These are phyloP conservation scores for Sclerotinia spermophila DNA, from an alignment of 2,329 filamentous ascomycete genomes.

Conservation along the genomic window DNA sequence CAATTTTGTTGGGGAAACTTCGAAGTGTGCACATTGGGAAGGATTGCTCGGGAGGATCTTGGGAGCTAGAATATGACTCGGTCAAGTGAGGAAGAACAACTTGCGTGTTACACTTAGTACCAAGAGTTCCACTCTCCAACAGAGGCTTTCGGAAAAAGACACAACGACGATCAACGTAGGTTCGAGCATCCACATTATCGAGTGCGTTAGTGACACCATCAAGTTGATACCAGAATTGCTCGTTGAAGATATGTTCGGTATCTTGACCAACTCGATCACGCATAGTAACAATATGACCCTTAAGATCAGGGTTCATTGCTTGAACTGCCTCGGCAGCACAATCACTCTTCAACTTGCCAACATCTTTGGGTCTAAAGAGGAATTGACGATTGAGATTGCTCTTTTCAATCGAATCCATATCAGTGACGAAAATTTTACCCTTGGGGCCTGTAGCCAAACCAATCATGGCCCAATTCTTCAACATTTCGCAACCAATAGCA, in stretches of 20 bases:
- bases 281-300: slow-evolving; percentile 78
- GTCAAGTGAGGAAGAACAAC: slow-evolving; percentile 88
- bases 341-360: slow-evolving; percentile 95
- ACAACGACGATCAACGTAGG: slow-evolving; percentile 92
- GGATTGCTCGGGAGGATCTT: slow-evolving; percentile 96
- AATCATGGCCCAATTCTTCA: slow-evolving; percentile 99
- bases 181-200: slow-evolving; percentile 95
- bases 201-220: slow-evolving; percentile 95
- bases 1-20: slow-evolving; percentile 97
- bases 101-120: slow-evolving; percentile 97
- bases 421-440: slow-evolving; percentile 87
- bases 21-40: slow-evolving; percentile 98
- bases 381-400: slow-evolving; percentile 98
- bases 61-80: slow-evolving; percentile 95
- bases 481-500: slow-evolving; percentile 97
- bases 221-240: slow-evolving; percentile 81
- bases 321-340: slow-evolving; percentile 86
- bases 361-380: slow-evolving; percentile 88
- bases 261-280: slow-evolving; percentile 89
- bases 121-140: slow-evolving; percentile 94
- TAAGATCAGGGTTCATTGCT: slow-evolving; percentile 90
- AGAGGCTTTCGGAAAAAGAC: slow-evolving; percentile 98
- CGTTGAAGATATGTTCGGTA: slow-evolving; percentile 92
- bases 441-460: slow-evolving; percentile 84
- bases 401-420: slow-evolving; percentile 98